Percentiles rank a stretch among this genome's conserved stretches.
These are phyloP conservation scores for Agrocybe pediades DNA, from an alignment of 768 basidiomycete genomes.

Conservation along the genomic window DNA sequence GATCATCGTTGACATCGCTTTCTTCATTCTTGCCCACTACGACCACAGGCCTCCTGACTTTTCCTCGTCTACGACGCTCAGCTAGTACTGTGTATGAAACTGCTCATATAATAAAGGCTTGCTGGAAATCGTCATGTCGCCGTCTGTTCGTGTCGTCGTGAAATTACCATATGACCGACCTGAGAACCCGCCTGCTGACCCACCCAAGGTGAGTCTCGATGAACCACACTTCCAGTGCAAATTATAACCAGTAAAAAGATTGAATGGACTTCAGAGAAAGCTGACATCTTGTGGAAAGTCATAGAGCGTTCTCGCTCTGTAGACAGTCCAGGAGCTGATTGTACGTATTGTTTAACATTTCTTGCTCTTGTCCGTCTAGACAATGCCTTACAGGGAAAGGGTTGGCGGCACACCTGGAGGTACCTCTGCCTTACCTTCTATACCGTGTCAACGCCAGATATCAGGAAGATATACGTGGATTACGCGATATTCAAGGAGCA, in stretches of 20 bases:
- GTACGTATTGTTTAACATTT: conserved; percentile 43
- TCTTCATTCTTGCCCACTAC: neutral
- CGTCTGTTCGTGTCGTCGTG: conserved; percentile 69
- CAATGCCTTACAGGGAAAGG: conserved; percentile 66
- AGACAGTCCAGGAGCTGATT: conserved; percentile 77
- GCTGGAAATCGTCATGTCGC: conserved; percentile 26
- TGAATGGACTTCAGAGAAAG: conserved; percentile 85
- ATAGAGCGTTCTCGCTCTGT: conserved; percentile 76
- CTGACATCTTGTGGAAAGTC: conserved; percentile 84
- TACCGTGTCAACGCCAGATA: conserved; percentile 84
- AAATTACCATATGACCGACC: conserved; percentile 80
- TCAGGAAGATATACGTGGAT: conserved; percentile 80
- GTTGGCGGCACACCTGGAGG: conserved; percentile 75
- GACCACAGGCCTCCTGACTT: neutral
- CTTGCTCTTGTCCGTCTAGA: neutral
- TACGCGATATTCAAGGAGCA: conserved; percentile 70
- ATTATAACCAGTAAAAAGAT: conserved; percentile 49
- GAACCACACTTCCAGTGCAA: conserved; percentile 5
- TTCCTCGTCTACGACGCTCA: neutral
- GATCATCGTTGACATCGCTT: neutral
- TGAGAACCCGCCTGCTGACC: conserved; percentile 65
- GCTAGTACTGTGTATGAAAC: neutral
- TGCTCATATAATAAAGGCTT: neutral
- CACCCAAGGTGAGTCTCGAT: conserved; percentile 57
- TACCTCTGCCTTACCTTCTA: conserved; percentile 82